phyloP scores from a whole-genome alignment of 805 yeast genomes.

The Candida verbasci region DNA sequence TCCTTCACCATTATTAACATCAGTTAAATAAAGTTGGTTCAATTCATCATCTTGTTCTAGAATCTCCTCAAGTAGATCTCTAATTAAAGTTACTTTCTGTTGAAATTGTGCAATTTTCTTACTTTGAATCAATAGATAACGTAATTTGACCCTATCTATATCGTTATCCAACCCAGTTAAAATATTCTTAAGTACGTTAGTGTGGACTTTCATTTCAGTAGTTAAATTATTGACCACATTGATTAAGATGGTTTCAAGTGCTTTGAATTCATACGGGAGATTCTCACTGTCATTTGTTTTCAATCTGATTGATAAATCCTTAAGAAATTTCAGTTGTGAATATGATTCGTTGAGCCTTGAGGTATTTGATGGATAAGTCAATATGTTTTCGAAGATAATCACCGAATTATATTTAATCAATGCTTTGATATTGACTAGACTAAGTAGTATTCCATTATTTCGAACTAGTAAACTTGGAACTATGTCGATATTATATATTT shows the following conservation, averaged over 20 bases:
- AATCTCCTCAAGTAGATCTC: slow-evolving; percentile 81
- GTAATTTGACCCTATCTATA: slow-evolving; percentile 72
- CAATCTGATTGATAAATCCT: slow-evolving; percentile 38
- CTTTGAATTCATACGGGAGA: slow-evolving; percentile 86
- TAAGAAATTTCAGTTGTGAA: slow-evolving; percentile 39
- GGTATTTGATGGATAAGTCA: slow-evolving; percentile 14
- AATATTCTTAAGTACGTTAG: slow-evolving; percentile 68
- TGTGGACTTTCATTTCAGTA: slow-evolving; percentile 83
- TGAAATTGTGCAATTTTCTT: slow-evolving; percentile 80
- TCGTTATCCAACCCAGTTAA: slow-evolving; percentile 74
- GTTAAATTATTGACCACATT: slow-evolving; percentile 74
- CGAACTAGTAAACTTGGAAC: slow-evolving; percentile 55
- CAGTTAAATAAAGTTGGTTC: slow-evolving; percentile 76
- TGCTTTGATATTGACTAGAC: slow-evolving; percentile 47
- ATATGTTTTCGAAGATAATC: slow-evolving; percentile 38
- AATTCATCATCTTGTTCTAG: slow-evolving; percentile 85
- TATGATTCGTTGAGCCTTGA: slow-evolving; percentile 44
- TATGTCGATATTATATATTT: slow-evolving; percentile 36
- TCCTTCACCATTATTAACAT: slow-evolving; percentile 40
- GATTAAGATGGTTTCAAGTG: slow-evolving; percentile 80
- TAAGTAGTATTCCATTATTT: slow-evolving; percentile 43
- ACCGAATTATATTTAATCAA: slow-evolving; percentile 49
- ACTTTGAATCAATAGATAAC: slow-evolving; percentile 76
- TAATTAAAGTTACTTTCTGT: slow-evolving; percentile 75
- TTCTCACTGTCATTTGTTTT: slow-evolving; percentile 24